A percentile compares a stretch with the other conserved stretches of the same genome.
phyloP scores from a whole-genome alignment of 1,284 basidiomycete species.

The Moniliophthora roreri region DNA sequence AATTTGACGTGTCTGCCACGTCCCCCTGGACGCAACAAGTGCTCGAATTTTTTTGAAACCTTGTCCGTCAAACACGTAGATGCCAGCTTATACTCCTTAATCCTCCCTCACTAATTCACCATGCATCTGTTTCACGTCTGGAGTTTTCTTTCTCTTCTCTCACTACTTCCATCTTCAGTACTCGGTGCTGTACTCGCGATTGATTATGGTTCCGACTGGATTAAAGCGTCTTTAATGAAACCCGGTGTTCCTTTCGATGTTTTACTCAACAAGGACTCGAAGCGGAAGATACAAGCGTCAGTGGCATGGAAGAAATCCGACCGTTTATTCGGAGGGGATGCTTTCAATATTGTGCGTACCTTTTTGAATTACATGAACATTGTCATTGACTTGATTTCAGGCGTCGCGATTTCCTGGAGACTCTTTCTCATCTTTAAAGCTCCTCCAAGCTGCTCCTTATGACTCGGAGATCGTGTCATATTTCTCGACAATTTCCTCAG shows the following conservation, averaged over 20 bases:
- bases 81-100: constrained; percentile 9
- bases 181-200: constrained; percentile 81
- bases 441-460: constrained; percentile 77
- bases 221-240: constrained; percentile 95
- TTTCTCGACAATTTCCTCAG: constrained; percentile 65
- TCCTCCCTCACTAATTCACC: constrained; percentile 3
- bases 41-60: no score
- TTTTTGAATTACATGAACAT: constrained; percentile 7
- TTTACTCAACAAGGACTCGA: constrained; percentile 93
- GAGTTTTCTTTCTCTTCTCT: constrained; percentile 31
- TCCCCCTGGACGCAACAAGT: no score
- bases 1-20: no score
- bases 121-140: constrained; percentile 36
- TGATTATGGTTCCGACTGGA: constrained; percentile 96
- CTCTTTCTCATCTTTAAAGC: constrained; percentile 86
- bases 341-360: constrained; percentile 76
- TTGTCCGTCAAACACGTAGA: constrained; percentile 3
- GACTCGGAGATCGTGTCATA: constrained; percentile 63
- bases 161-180: constrained; percentile 31
- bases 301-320: constrained; percentile 90
- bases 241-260: constrained; percentile 97
- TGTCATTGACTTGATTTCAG: constrained; percentile 37
- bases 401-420: constrained; percentile 89
- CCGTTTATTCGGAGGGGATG: constrained; percentile 86
- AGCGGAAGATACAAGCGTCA: constrained; percentile 90